Percentiles rank a stretch among this genome's conserved stretches.
Conservation (phyloP, 2,329 filamentous ascomycete genomes). For the Ascosphaera apis region DNA sequence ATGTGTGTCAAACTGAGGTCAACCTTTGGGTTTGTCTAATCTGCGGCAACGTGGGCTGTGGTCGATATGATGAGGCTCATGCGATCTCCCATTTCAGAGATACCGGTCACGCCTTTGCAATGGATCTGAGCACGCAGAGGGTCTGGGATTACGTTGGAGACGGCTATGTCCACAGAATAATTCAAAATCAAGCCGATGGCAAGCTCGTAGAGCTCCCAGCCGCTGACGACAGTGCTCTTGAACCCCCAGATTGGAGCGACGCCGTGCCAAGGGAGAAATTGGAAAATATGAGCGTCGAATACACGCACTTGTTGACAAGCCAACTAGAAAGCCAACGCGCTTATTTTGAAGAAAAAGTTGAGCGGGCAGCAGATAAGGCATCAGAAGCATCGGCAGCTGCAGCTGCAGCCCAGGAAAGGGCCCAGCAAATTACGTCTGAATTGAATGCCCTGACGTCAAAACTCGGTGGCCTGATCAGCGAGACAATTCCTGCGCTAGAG, state of each 20-base stretch:
- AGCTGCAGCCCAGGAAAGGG: constrained; percentile 31
- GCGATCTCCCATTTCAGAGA: constrained; percentile 85
- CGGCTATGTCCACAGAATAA: constrained; percentile 84
- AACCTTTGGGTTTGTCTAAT: constrained; percentile 94
- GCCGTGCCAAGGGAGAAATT: constrained; percentile 34
- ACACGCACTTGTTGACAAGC: constrained; percentile 76
- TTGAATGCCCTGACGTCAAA: constrained; percentile 31
- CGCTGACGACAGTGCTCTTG: constrained; percentile 21
- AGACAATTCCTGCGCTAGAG: constrained; percentile 46
- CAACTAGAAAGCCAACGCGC: constrained; percentile 81
- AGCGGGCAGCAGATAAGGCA: constrained; percentile 75
- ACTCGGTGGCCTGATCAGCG: constrained; percentile 27
- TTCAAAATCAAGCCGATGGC: constrained; percentile 78
- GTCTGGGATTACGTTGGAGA: constrained; percentile 97
- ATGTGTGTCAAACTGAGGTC: constrained; percentile 51
- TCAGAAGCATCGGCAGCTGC: constrained; percentile 41
- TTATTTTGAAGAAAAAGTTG: constrained; percentile 85
- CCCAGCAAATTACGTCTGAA: constrained; percentile 37
- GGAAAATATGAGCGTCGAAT: constrained; percentile 71
- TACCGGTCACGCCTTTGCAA: constrained; percentile 71
- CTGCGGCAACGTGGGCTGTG: constrained; percentile 80
- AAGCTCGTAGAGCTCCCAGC: constrained; percentile 78
- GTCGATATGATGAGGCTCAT: constrained; percentile 80
- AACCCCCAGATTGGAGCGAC: constrained; percentile 21
- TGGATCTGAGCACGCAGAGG: constrained; percentile 81